phyloP scores from a whole-genome alignment of 139 green algal genomes.

The Tetradesmus obliquus region DNA sequence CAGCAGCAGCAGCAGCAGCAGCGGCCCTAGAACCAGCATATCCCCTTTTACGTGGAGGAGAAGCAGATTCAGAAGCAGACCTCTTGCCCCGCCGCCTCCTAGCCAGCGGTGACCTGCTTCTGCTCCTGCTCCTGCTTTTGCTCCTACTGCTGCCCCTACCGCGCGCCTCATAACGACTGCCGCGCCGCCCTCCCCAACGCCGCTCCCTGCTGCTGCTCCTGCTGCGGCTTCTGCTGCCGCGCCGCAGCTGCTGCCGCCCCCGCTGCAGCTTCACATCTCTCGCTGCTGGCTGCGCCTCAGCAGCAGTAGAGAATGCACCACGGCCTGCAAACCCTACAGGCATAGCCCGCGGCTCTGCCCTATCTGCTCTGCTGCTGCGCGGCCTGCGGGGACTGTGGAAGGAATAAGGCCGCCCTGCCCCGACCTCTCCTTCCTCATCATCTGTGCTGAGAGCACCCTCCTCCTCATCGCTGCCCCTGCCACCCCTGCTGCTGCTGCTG shows the following conservation, averaged over 20 bases:
- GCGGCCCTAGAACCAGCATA: background rate
- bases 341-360: background rate
- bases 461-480: background rate
- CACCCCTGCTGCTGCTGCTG: background rate
- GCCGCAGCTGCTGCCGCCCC: background rate
- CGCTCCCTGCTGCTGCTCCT: background rate
- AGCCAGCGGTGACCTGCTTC: background rate
- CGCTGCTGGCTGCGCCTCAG: background rate
- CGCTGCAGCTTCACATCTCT: background rate
- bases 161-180: background rate
- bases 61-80: background rate
- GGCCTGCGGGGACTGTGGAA: background rate
- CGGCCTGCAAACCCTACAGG: conserved; percentile 16
- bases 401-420: background rate
- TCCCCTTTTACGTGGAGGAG: background rate
- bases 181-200: background rate
- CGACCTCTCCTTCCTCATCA: conserved; percentile 18
- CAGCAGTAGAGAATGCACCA: background rate
- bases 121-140: conserved; percentile 15
- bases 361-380: background rate
- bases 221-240: background rate
- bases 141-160: background rate
- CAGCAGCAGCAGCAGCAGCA: background rate
- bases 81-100: background rate
- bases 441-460: conserved; percentile 31